Conservation (phyloP, 768 basidiomycete genomes). For the Crucibulum laeve region DNA sequence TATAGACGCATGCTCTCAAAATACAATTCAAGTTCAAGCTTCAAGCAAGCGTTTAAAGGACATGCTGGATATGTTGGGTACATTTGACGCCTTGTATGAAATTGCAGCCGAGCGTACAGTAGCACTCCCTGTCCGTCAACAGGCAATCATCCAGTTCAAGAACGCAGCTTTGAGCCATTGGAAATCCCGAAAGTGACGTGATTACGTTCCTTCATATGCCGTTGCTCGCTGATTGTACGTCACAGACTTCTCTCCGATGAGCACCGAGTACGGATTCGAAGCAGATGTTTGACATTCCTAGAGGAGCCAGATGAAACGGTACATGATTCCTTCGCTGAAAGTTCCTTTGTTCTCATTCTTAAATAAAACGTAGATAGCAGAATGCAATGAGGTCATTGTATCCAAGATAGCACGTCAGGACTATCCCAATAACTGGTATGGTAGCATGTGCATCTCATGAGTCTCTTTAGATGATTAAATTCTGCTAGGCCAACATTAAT, state of each 20-base stretch:
- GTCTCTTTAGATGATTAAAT: neutral
- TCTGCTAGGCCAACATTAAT: constrained; percentile 55
- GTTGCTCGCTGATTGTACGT: constrained; percentile 6
- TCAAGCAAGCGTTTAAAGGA: constrained; percentile 60
- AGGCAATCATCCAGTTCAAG: constrained; percentile 88
- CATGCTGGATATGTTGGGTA: constrained; percentile 65
- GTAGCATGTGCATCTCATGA: constrained; percentile 4
- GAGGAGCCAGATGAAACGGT: constrained; percentile 79
- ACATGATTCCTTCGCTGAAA: too few relatives aligned
- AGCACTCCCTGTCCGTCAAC: constrained; percentile 68
- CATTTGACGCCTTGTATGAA: constrained; percentile 66
- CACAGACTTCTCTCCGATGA: constrained; percentile 65
- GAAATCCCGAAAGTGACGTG: constrained; percentile 67
- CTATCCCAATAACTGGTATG: constrained; percentile 69
- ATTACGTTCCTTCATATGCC: neutral
- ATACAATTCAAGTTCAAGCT: constrained; percentile 48
- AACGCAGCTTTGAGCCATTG: constrained; percentile 73
- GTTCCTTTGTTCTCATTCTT: constrained; percentile 1
- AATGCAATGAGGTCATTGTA: constrained; percentile 72
- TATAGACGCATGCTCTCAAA: constrained; percentile 67
- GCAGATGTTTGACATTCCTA: constrained; percentile 59
- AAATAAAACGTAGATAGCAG: constrained; percentile 53
- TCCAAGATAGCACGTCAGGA: constrained; percentile 77
- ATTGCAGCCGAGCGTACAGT: constrained; percentile 61
- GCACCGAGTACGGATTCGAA: constrained; percentile 61